Evolutionary conservation across 495 filamentous ascomycete genomes (phyloP).

Genomic region (Chlorociboria aeruginascens): DNA sequence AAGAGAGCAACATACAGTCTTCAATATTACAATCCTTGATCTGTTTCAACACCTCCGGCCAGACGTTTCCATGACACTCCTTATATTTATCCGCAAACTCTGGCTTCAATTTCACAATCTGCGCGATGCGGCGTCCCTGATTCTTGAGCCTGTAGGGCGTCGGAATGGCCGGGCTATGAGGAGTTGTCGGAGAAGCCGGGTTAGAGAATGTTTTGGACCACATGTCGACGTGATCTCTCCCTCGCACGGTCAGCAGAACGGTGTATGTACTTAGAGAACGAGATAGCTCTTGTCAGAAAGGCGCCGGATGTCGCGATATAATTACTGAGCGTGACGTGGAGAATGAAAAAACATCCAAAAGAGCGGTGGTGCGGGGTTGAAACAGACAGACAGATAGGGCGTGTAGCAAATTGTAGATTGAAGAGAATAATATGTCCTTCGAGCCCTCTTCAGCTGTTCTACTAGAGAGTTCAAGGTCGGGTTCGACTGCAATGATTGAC

Average conservation of each 20-base stretch:
- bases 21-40: slow-evolving; percentile 61
- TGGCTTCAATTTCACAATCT: slow-evolving; percentile 60
- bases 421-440: no score
- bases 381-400: no score
- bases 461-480: not conserved
- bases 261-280: no score
- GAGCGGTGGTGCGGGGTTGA: no score
- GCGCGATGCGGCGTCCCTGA: slow-evolving; percentile 43
- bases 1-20: slow-evolving; percentile 41
- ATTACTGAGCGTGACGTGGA: no score
- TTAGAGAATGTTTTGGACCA: slow-evolving; percentile 8
- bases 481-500: not conserved
- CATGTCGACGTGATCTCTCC: slow-evolving; percentile 1
- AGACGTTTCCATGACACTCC: slow-evolving; percentile 56
- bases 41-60: slow-evolving; percentile 62
- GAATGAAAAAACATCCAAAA: no score
- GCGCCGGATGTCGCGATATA: no score
- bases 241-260: no score
- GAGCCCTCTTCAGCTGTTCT: no score
- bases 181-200: slow-evolving; percentile 10
- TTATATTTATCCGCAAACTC: slow-evolving; percentile 54
- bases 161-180: not conserved
- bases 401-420: no score
- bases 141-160: slow-evolving; percentile 21
- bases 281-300: no score